Percentiles rank a stretch among this genome's conserved stretches.
Conservation (phyloP, 2,329 filamentous ascomycete species). For the Teratosphaeria zuluensis region DNA sequence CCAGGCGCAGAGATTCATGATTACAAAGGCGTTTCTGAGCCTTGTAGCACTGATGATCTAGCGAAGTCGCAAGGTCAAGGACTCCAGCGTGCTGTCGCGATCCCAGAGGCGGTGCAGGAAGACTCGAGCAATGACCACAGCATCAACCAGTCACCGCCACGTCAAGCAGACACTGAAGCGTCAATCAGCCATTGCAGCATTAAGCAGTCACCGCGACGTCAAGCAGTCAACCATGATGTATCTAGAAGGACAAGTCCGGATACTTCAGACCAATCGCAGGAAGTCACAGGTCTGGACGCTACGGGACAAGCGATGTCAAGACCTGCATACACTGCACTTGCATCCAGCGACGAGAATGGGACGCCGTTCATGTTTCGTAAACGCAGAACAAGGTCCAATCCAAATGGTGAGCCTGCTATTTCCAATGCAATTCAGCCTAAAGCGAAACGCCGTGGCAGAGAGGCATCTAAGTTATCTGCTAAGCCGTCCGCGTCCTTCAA, state of each 20-base stretch:
- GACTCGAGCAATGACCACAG: not conserved
- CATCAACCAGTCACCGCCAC: not conserved
- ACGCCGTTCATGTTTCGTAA: conserved; percentile 23
- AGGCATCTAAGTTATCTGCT: not conserved
- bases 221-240: not conserved
- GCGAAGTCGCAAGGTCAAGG: not conserved
- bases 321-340: not conserved
- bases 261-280: not conserved
- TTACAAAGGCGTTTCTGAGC: not conserved
- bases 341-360: not conserved
- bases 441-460: not conserved
- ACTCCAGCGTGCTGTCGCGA: not conserved
- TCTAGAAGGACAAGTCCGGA: not conserved
- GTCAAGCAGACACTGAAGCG: not conserved
- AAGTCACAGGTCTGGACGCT: not conserved
- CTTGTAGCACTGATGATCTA: not conserved
- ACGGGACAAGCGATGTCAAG: not conserved
- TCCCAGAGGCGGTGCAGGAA: not conserved
- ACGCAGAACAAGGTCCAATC: conserved; percentile 2
- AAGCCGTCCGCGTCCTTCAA: not conserved
- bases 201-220: not conserved
- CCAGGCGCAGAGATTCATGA: not conserved
- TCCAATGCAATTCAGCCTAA: not conserved
- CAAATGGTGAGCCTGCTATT: not conserved
- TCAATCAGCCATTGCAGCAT: not conserved